These are phyloP conservation scores for Xerocomellus amylosporus DNA, from an alignment of 768 basidiomycete genomes.

Conservation along the genomic window DNA sequence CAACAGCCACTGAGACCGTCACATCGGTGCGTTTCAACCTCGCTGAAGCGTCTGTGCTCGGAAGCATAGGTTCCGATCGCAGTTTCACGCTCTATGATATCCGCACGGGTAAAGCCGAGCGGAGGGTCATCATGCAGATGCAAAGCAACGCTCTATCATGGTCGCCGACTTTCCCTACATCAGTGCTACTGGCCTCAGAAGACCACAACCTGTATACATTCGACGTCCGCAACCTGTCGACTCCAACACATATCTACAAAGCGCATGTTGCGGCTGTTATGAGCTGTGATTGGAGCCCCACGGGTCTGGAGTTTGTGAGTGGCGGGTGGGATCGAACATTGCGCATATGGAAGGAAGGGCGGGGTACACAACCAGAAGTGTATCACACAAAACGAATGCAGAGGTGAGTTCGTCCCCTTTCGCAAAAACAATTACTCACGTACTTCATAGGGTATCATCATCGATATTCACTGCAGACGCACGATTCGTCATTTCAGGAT, in stretches of 20 bases:
- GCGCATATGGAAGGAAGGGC: slow-evolving; percentile 87
- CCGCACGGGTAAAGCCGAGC: slow-evolving; percentile 93
- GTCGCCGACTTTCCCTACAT: slow-evolving; percentile 95
- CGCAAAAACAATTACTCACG: background rate
- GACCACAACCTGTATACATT: slow-evolving; percentile 99
- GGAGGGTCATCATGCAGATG: slow-evolving; percentile 92
- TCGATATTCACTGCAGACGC: slow-evolving; percentile 88
- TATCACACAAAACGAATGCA: slow-evolving; percentile 99
- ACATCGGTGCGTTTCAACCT: slow-evolving; percentile 89
- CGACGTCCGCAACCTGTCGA: slow-evolving; percentile 80
- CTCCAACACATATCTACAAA: slow-evolving; percentile 92
- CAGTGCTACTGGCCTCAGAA: slow-evolving; percentile 92
- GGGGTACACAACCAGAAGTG: slow-evolving; percentile 78
- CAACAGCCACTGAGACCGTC: slow-evolving; percentile 85
- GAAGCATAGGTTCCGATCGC: slow-evolving; percentile 90
- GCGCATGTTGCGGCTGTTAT: slow-evolving; percentile 96
- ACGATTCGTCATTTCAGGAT: slow-evolving; percentile 85
- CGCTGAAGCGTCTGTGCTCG: slow-evolving; percentile 92
- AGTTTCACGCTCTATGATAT: slow-evolving; percentile 97
- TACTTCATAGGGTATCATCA: slow-evolving; percentile 68
- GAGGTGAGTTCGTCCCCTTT: slow-evolving; percentile 46
- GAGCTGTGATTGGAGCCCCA: slow-evolving; percentile 97
- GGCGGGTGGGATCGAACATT: slow-evolving; percentile 97
- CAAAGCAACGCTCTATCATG: slow-evolving; percentile 86
- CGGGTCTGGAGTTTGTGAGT: slow-evolving; percentile 91